phyloP scores from a whole-genome alignment of 257 asterid genomes.

The Solanum sejunctum region DNA sequence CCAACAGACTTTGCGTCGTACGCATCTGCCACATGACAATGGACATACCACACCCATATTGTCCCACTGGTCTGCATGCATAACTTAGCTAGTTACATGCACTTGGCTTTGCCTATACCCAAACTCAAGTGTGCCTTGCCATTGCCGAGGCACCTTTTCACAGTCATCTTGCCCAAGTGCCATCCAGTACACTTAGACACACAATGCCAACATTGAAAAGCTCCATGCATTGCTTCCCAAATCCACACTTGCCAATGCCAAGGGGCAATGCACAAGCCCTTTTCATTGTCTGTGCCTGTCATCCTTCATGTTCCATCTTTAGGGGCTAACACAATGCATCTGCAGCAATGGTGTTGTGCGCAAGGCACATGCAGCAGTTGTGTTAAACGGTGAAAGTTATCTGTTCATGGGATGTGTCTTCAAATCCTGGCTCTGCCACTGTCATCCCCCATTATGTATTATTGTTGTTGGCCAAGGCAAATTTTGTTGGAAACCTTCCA shows the following conservation, averaged over 20 bases:
- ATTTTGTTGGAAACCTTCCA: neutral
- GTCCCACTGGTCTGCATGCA: neutral
- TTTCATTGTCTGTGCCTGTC: neutral
- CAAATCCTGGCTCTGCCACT: neutral
- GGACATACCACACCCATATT: neutral
- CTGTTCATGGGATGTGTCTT: neutral
- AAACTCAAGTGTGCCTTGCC: neutral
- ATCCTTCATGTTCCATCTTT: neutral
- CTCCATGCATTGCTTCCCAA: neutral
- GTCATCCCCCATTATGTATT: neutral
- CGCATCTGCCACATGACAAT: neutral
- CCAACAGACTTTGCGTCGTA: neutral
- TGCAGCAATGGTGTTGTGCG: neutral
- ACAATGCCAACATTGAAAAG: neutral
- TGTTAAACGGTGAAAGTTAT: slow-evolving; percentile 16
- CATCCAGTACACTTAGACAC: neutral
- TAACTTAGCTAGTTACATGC: neutral
- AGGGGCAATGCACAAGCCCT: neutral
- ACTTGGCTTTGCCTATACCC: neutral
- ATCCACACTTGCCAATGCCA: neutral
- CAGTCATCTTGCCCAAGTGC: neutral
- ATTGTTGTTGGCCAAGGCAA: neutral
- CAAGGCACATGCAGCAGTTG: neutral
- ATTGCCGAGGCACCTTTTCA: neutral
- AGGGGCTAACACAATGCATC: neutral